These are phyloP conservation scores for Symbiodinium natans DNA, from an alignment of 73 alveolate genomes.

Conservation along the genomic window DNA sequence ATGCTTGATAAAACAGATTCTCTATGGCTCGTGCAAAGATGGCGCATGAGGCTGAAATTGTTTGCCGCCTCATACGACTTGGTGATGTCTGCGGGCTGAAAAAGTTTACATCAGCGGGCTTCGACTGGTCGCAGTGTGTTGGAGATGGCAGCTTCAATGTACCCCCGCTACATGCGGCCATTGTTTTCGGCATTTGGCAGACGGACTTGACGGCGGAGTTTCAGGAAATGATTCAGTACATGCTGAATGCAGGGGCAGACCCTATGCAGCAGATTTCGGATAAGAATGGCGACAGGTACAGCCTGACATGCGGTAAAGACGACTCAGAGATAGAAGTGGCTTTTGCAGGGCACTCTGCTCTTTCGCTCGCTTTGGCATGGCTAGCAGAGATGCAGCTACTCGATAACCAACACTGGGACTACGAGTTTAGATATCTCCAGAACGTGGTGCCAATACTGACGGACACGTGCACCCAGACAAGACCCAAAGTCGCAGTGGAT, in stretches of 20 bases:
- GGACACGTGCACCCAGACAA: neutral
- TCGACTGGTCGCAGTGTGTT: neutral
- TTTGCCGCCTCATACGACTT: neutral
- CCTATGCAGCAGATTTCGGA: too few species aligned
- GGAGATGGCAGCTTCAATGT: too few species aligned
- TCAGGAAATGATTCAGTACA: neutral
- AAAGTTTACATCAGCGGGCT: neutral
- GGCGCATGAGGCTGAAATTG: neutral
- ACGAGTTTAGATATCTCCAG: neutral
- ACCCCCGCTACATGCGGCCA: too few species aligned
- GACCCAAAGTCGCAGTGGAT: neutral
- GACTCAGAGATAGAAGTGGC: neutral
- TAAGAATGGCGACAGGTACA: too few species aligned
- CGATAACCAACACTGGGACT: neutral
- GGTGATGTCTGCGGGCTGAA: neutral
- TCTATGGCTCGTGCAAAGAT: too few species aligned
- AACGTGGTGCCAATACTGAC: neutral
- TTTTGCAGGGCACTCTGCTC: neutral
- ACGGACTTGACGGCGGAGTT: neutral
- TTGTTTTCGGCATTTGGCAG: neutral
- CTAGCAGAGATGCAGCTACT: neutral
- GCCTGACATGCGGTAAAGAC: neutral
- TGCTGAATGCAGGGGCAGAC: neutral
- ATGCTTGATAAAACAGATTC: too few species aligned
- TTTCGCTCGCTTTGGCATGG: neutral